phyloP scores from a whole-genome alignment of 1,139 yeast species.

The Starmera stellimalicola region DNA sequence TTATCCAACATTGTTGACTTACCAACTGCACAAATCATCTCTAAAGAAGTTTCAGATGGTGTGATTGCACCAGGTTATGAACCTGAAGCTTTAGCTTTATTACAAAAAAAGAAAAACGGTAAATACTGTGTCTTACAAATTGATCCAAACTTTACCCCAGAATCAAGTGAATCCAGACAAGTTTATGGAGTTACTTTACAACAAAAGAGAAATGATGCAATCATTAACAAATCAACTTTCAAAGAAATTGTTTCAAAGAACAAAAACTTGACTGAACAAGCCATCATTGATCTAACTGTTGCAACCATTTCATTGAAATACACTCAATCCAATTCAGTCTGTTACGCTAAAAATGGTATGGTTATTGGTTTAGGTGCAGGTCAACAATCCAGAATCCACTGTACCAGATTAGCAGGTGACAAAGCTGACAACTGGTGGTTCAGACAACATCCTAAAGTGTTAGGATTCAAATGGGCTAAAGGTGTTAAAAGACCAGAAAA shows the following conservation, averaged over 20 bases:
- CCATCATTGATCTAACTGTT: slow-evolving; percentile 83
- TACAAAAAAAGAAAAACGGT: slow-evolving; percentile 91
- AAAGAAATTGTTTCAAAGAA: slow-evolving; percentile 85
- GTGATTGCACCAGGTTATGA: slow-evolving; percentile 96
- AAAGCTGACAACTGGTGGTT: slow-evolving; percentile 99
- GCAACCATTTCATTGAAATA: slow-evolving; percentile 96
- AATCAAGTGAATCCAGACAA: slow-evolving; percentile 76
- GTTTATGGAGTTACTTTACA: slow-evolving; percentile 92
- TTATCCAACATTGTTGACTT: slow-evolving; percentile 91
- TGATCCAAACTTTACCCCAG: slow-evolving; percentile 90
- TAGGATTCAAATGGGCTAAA: slow-evolving; percentile 93
- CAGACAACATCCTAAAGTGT: slow-evolving; percentile 93
- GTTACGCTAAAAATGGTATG: slow-evolving; percentile 98
- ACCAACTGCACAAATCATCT: slow-evolving; percentile 93
- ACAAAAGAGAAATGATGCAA: slow-evolving; percentile 97
- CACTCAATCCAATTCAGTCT: slow-evolving; percentile 96
- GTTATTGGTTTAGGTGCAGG: slow-evolving; percentile 98
- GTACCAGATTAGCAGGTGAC: slow-evolving; percentile 98
- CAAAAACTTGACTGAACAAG: slow-evolving; percentile 85
- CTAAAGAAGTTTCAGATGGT: slow-evolving; percentile 97
- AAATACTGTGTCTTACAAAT: slow-evolving; percentile 94
- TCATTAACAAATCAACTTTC: slow-evolving; percentile 79
- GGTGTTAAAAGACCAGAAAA: slow-evolving; percentile 98
- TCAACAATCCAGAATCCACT: slow-evolving; percentile 97
- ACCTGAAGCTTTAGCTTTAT: slow-evolving; percentile 82